Conservation (phyloP, 805 yeast genomes). For the baker's yeast (Saccharomyces cerevisiae) region DNA sequence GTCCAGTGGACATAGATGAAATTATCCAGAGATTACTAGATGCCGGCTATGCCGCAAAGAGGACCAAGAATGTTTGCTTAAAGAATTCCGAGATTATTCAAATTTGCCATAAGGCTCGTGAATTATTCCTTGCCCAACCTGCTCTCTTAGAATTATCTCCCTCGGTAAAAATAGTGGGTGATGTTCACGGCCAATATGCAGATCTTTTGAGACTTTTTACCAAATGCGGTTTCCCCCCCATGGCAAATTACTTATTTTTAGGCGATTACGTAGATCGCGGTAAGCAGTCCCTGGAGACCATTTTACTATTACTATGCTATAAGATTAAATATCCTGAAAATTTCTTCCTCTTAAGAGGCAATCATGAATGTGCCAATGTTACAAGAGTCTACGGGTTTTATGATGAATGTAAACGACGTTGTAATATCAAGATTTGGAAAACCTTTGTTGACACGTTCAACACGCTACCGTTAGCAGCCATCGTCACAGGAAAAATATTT, state of each 20-base stretch:
- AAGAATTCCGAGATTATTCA: slow-evolving; percentile 79
- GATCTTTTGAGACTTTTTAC: slow-evolving; percentile 85
- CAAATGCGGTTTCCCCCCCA: slow-evolving; percentile 94
- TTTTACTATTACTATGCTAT: slow-evolving; percentile 74
- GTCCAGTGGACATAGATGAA: slow-evolving; percentile 63
- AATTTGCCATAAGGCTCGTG: slow-evolving; percentile 80
- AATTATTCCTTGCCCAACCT: slow-evolving; percentile 83
- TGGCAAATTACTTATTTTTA: slow-evolving; percentile 78
- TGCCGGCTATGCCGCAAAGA: slow-evolving; percentile 90
- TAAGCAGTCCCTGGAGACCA: slow-evolving; percentile 89
- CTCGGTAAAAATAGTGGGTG: slow-evolving; percentile 79
- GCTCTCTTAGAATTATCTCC: slow-evolving; percentile 73
- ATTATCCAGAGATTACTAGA: slow-evolving; percentile 81
- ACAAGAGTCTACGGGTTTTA: slow-evolving; percentile 94
- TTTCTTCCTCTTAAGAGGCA: slow-evolving; percentile 87
- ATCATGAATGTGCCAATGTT: slow-evolving; percentile 94
- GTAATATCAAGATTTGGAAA: slow-evolving; percentile 89
- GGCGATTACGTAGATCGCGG: slow-evolving; percentile 98
- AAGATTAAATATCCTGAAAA: slow-evolving; percentile 95
- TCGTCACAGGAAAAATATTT: slow-evolving; percentile 88
- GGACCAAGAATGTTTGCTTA: slow-evolving; percentile 79
- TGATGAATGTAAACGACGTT: slow-evolving; percentile 92
- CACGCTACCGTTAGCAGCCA: slow-evolving; percentile 88
- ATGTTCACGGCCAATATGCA: slow-evolving; percentile 92
- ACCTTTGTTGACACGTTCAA: slow-evolving; percentile 87